Percentiles rank a stretch among this genome's conserved stretches.
Evolutionary conservation across 768 basidiomycete genomes (phyloP).

Genomic region (Rhodosporidiobolus sp.): DNA sequence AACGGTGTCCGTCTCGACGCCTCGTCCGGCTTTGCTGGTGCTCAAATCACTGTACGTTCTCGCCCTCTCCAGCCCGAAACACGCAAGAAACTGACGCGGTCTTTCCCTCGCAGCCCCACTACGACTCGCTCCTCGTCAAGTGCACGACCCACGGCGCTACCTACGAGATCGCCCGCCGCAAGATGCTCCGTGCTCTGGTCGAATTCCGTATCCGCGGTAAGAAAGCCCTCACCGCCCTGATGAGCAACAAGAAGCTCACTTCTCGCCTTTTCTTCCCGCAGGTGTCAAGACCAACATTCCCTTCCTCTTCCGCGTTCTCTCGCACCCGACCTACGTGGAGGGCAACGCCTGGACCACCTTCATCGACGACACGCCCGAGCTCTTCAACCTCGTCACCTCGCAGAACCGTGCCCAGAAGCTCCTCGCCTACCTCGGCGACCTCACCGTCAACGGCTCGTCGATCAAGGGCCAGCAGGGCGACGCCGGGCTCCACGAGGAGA

Average conservation of each 20-base stretch:
- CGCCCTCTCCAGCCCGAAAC: neutral
- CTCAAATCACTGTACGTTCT: slow-evolving; percentile 83
- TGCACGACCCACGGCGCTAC: slow-evolving; percentile 93
- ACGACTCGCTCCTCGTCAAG: slow-evolving; percentile 96
- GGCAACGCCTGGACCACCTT: slow-evolving; percentile 99
- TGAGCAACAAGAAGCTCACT: neutral
- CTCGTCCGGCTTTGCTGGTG: slow-evolving; percentile 95
- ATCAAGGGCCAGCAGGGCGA: slow-evolving; percentile 96
- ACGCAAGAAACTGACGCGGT: no score
- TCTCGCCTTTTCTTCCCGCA: neutral
- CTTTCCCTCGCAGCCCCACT: slow-evolving; percentile 68
- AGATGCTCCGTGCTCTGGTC: slow-evolving; percentile 98
- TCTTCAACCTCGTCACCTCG: slow-evolving; percentile 95
- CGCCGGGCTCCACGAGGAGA: slow-evolving; percentile 86
- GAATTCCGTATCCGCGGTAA: slow-evolving; percentile 98
- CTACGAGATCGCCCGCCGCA: slow-evolving; percentile 95
- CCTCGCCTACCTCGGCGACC: slow-evolving; percentile 91
- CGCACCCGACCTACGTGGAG: slow-evolving; percentile 90
- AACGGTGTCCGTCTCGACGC: slow-evolving; percentile 97
- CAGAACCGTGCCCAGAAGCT: slow-evolving; percentile 98
- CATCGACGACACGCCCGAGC: slow-evolving; percentile 98
- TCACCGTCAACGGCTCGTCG: slow-evolving; percentile 94
- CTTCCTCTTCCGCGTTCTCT: slow-evolving; percentile 95
- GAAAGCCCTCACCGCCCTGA: neutral
- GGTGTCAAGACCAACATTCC: slow-evolving; percentile 86